Conservation (phyloP, 305 asterid genomes). For the Fraxinus platypoda region DNA sequence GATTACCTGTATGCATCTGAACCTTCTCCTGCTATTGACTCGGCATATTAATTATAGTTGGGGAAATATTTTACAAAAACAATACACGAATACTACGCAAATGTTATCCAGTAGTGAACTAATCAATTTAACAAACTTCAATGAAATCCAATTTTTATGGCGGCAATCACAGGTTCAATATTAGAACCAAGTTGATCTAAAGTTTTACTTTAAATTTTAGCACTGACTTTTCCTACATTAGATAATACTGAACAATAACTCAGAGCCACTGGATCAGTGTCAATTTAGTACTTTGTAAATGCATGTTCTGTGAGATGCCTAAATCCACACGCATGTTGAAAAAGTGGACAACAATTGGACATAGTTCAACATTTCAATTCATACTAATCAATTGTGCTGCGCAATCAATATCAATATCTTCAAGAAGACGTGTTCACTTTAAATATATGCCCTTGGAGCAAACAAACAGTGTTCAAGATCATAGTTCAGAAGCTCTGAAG, state of each 20-base stretch:
- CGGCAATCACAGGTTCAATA: not conserved
- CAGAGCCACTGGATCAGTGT: not conserved
- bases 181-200: not conserved
- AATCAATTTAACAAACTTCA: not conserved
- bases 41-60: constrained; percentile 14
- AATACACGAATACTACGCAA: constrained; percentile 14
- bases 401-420: not conserved
- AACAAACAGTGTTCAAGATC: not conserved
- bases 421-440: not conserved
- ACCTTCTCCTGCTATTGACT: constrained; percentile 8
- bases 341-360: not conserved
- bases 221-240: not conserved
- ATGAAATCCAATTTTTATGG: not conserved
- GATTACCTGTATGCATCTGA: not conserved
- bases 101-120: not conserved
- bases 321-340: not conserved
- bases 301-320: not conserved
- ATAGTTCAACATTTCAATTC: not conserved
- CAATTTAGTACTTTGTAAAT: not conserved
- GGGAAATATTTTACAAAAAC: constrained; percentile 20
- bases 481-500: not conserved
- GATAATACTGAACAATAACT: not conserved
- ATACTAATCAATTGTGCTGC: not conserved
- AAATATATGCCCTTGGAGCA: not conserved
- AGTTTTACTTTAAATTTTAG: not conserved